Percentiles rank a stretch among this genome's conserved stretches.
Conservation (phyloP, 2,329 filamentous ascomycete genomes). For the Aspergillus latus region DNA sequence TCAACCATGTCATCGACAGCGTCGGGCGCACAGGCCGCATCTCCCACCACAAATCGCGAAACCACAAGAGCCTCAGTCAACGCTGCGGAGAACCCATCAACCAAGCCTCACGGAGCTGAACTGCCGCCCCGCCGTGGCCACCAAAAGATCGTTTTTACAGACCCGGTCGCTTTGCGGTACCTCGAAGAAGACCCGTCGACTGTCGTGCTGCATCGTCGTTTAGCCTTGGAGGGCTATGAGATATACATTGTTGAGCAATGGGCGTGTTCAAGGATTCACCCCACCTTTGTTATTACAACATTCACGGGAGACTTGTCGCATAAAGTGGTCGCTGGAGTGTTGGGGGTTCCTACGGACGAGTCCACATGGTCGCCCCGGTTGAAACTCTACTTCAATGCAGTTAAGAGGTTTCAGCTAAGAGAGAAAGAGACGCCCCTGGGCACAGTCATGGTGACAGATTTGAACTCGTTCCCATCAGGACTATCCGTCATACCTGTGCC, state of each 20-base stretch:
- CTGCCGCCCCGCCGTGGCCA: constrained; percentile 38
- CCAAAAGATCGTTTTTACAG: constrained; percentile 63
- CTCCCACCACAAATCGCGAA: constrained; percentile 27
- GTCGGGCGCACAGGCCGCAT: constrained; percentile 25
- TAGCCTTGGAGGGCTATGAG: constrained; percentile 77
- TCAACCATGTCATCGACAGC: constrained; percentile 19
- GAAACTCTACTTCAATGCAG: constrained; percentile 79
- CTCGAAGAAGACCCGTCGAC: constrained; percentile 82
- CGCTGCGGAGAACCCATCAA: constrained; percentile 23
- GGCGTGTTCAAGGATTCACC: constrained; percentile 87
- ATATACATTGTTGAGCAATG: constrained; percentile 96
- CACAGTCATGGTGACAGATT: constrained; percentile 88
- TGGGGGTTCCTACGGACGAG: constrained; percentile 80
- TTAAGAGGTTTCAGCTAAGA: constrained; percentile 81
- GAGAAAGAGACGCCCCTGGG: constrained; percentile 79
- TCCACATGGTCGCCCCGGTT: constrained; percentile 75
- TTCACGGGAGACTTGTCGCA: constrained; percentile 86
- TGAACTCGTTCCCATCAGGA: constrained; percentile 87
- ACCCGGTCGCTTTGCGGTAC: constrained; percentile 68
- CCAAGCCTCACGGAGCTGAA: constrained; percentile 20
- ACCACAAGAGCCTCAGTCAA: constrained; percentile 25
- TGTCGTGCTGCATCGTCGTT: constrained; percentile 69
- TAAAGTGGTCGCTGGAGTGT: constrained; percentile 72
- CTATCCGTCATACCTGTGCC: constrained; percentile 90
- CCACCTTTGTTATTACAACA: constrained; percentile 87